Conservation (phyloP, 495 filamentous ascomycete species). For the Aspergillus steynii region DNA sequence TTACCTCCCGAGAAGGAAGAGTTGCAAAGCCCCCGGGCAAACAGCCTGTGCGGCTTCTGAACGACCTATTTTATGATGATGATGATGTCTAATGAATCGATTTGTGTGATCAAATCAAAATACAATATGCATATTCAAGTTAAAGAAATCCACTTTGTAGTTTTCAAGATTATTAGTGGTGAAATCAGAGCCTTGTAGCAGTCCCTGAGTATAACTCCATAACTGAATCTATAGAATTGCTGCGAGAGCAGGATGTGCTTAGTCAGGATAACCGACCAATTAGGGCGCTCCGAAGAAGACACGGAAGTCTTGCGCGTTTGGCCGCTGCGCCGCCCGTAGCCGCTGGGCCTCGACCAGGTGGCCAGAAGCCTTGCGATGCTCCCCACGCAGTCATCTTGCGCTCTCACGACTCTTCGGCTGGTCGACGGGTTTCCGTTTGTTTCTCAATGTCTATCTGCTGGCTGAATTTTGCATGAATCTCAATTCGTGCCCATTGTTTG, state of each 20-base stretch:
- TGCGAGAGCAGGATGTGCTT: no score
- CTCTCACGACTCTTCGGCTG: background rate
- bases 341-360: slow-evolving; percentile 34
- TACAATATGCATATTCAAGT: background rate
- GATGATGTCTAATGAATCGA: slow-evolving; percentile 6
- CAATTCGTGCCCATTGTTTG: background rate
- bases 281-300: background rate
- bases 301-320: slow-evolving; percentile 35
- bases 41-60: background rate
- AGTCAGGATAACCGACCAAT: background rate
- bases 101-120: background rate
- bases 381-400: background rate
- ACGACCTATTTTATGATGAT: slow-evolving; percentile 7
- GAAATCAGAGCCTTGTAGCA: no score
- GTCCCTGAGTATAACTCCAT: no score
- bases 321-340: slow-evolving; percentile 38
- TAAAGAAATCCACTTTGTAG: no score
- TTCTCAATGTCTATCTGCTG: slow-evolving; percentile 4
- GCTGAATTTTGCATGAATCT: background rate
- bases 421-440: background rate
- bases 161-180: no score
- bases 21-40: background rate
- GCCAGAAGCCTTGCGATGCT: slow-evolving; percentile 22
- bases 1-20: slow-evolving; percentile 1
- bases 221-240: no score